phyloP scores from a whole-genome alignment of 2,329 filamentous ascomycete species.

The Colletotrichum camelliae region DNA sequence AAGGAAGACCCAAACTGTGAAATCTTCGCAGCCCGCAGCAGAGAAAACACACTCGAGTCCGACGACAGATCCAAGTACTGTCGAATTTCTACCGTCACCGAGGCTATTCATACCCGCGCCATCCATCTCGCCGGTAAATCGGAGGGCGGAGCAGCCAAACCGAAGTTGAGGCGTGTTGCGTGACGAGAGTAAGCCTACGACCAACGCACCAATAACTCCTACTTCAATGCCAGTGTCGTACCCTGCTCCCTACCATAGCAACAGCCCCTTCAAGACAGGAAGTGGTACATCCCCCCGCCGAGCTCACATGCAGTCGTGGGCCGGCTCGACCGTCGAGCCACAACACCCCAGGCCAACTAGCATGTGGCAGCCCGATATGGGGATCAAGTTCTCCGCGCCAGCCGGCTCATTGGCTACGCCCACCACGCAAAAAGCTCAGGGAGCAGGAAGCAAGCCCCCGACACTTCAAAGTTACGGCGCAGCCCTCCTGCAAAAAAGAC shows the following conservation, averaged over 20 bases:
- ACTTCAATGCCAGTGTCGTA: slow-evolving; percentile 20
- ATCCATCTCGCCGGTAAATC: too few relatives aligned
- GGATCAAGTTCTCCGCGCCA: slow-evolving; percentile 74
- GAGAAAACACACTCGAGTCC: too few relatives aligned
- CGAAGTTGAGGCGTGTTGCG: too few relatives aligned
- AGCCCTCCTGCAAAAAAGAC: too few relatives aligned
- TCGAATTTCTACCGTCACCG: not conserved
- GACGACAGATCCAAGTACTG: too few relatives aligned
- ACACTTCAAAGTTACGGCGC: too few relatives aligned
- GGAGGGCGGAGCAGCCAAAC: too few relatives aligned
- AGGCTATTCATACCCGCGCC: too few relatives aligned
- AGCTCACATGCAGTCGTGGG: slow-evolving; percentile 67
- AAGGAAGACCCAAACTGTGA: not conserved
- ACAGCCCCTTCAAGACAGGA: slow-evolving; percentile 24
- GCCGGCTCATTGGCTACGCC: slow-evolving; percentile 27
- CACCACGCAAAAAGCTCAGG: slow-evolving; percentile 25
- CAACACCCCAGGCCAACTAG: slow-evolving; percentile 58
- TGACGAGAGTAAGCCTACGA: not conserved
- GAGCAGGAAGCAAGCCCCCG: slow-evolving; percentile 18
- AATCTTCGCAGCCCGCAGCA: too few relatives aligned
- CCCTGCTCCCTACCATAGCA: slow-evolving; percentile 10
- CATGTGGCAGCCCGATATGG: slow-evolving; percentile 82
- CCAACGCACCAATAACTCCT: slow-evolving; percentile 16
- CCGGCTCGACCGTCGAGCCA: slow-evolving; percentile 55
- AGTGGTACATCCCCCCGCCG: slow-evolving; percentile 34